Evolutionary conservation across 1,139 yeast species (phyloP), one percentile per base, ranked within the genome.

Genomic region (Suzukiozyma palmioleophila): DNA sequence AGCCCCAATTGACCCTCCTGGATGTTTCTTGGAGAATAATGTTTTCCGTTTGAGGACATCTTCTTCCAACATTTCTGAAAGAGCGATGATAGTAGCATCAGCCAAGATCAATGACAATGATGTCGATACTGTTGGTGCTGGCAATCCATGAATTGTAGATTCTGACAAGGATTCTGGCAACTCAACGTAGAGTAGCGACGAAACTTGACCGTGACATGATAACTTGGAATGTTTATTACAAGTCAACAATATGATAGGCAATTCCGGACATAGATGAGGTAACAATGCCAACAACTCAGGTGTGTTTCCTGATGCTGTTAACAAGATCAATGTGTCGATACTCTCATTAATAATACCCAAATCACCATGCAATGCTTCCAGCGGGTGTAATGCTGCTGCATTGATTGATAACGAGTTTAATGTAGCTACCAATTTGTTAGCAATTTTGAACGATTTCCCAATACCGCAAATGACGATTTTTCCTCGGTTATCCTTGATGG

Each of bases 341-440:
- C 64, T 66, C 26, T 79, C 77, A 40, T 77, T 65, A 22, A 88
- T 62, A 27, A 81, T 61, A 0, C 96, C 97, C 50, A 88, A 69
- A 57, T 88, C 97, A 4, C 97, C 97, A 56, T 88, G 97, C 25
- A 89, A 66, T 0, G 96, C 96, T 46, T 88, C 97, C 2, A 86
- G 67, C 0, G 96, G 95, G 53, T 88, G 96, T 43, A 88, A 64
- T 2, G 75, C 53, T 0, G 80, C 75, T 0, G 95, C 71, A 39
- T 79, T 81, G 40, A 88, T 73, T 26, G 90, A 82, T 43, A 88
- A 66, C 1, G 95, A 86, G 54, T 84, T 85, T 58, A 88, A 64
- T 9, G 96, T 88, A 11, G 96, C 95, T 39, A 80, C 87, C 21
- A 84, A 65, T 57, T 88, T 88, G 41, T 75, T 69, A 13, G 89